A percentile compares a stretch with the other conserved stretches of the same genome.
These are phyloP conservation scores for Coleophoma crateriformis DNA, from an alignment of 2,329 filamentous ascomycete genomes.

Conservation along the genomic window DNA sequence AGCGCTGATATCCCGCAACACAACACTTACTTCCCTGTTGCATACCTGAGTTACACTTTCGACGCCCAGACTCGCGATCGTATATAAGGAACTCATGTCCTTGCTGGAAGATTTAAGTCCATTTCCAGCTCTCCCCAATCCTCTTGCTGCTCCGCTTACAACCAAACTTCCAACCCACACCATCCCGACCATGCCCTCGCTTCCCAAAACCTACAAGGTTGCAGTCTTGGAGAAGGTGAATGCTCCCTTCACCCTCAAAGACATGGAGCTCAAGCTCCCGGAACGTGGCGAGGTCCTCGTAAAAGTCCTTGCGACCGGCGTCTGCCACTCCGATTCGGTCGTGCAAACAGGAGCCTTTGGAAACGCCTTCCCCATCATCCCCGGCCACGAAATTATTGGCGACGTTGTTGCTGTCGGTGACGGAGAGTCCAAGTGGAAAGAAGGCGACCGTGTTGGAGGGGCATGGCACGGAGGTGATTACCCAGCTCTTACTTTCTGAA, in stretches of 20 bases:
- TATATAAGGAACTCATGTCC: background rate
- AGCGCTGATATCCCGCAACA: too few relatives aligned
- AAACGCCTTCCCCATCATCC: constrained; percentile 52
- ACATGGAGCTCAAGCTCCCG: constrained; percentile 52
- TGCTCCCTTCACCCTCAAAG: constrained; percentile 49
- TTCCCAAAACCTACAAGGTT: constrained; percentile 64
- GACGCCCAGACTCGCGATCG: background rate
- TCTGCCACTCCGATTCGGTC: constrained; percentile 46
- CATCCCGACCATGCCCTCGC: constrained; percentile 17
- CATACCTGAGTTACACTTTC: too few relatives aligned
- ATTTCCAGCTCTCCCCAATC: background rate
- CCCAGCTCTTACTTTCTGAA: too few relatives aligned
- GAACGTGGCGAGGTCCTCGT: constrained; percentile 56
- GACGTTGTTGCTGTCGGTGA: constrained; percentile 56
- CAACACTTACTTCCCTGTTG: too few relatives aligned
- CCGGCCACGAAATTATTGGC: constrained; percentile 70
- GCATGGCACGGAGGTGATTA: constrained; percentile 60
- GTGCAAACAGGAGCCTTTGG: constrained; percentile 45
- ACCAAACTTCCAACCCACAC: background rate
- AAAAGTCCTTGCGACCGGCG: constrained; percentile 66
- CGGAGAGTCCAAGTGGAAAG: constrained; percentile 49
- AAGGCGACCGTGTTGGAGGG: constrained; percentile 63
- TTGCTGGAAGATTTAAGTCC: background rate
- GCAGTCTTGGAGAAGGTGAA: constrained; percentile 51
- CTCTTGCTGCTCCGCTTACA: background rate